Conservation (phyloP, 495 filamentous ascomycete species). For the Aspergillus sclerotioniger region DNA sequence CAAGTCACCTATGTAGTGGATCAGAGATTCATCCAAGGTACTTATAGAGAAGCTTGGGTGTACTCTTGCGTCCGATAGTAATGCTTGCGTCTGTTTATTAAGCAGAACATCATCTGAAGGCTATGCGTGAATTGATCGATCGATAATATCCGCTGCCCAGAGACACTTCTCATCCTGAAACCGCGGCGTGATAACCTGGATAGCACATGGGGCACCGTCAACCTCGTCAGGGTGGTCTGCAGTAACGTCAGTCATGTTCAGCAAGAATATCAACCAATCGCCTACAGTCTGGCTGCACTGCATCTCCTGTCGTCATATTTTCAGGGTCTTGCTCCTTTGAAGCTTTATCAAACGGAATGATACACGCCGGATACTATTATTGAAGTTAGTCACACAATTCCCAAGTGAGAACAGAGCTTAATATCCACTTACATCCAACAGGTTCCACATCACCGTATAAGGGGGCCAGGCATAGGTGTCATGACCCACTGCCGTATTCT, state of each 20-base stretch:
- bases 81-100: too few relatives aligned
- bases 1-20: too few relatives aligned
- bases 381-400: constrained; percentile 1
- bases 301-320: constrained; percentile 20
- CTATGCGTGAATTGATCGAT: constrained; percentile 5
- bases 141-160: constrained; percentile 33
- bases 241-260: background rate
- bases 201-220: constrained; percentile 37
- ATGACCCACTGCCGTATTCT: constrained; percentile 48
- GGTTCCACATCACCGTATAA: constrained; percentile 52
- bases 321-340: constrained; percentile 37
- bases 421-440: constrained; percentile 45
- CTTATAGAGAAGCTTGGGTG: too few relatives aligned
- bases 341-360: constrained; percentile 34
- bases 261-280: background rate
- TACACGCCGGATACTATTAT: constrained; percentile 35
- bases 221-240: constrained; percentile 35
- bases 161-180: constrained; percentile 47
- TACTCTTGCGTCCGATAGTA: too few relatives aligned
- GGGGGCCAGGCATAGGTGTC: constrained; percentile 50
- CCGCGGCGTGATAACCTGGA: constrained; percentile 38
- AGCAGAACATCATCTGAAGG: too few relatives aligned
- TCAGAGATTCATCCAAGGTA: too few relatives aligned
- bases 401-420: background rate
- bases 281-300: constrained; percentile 38